Evolutionary conservation across 2,329 filamentous ascomycete genomes (phyloP).

Genomic region (Talaromyces sp.): DNA sequence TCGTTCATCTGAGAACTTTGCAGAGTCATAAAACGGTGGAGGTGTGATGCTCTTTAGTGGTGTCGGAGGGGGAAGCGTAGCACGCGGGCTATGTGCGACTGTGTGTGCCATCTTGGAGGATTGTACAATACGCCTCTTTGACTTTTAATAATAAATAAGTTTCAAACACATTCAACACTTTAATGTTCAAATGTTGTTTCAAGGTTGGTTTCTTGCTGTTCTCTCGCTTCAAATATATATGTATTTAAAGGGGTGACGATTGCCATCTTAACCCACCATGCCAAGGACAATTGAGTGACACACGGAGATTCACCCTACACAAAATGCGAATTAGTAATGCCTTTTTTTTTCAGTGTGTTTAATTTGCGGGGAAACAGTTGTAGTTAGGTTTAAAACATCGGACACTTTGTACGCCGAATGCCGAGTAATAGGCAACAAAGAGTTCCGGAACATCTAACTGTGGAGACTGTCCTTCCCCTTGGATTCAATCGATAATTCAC

Average conservation of each 20-base stretch:
- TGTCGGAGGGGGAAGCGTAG: neutral
- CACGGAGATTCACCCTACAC: too few relatives aligned
- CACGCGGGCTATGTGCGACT: neutral
- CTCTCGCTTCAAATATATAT: neutral
- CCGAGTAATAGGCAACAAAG: neutral
- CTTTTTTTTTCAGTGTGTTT: neutral
- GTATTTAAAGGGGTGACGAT: neutral
- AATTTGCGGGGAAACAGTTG: neutral
- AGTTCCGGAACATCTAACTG: neutral
- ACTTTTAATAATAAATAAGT: neutral
- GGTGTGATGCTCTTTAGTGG: neutral
- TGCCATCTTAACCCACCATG: neutral
- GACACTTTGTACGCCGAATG: neutral
- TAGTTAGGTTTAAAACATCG: neutral
- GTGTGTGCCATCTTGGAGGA: neutral
- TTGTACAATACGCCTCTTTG: neutral
- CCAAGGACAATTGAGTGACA: neutral
- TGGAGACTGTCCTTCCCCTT: neutral
- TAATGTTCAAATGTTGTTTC: neutral
- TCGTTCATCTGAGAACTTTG: neutral
- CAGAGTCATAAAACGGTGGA: neutral
- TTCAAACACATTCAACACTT: neutral
- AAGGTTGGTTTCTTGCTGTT: neutral
- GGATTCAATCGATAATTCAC: neutral
- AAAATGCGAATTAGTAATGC: neutral